Percentiles rank a stretch among this genome's conserved stretches.
These are phyloP conservation scores for Lichtheimia corymbifera DNA, from an alignment of 371 early-diverging fungal species.

Conservation along the genomic window DNA sequence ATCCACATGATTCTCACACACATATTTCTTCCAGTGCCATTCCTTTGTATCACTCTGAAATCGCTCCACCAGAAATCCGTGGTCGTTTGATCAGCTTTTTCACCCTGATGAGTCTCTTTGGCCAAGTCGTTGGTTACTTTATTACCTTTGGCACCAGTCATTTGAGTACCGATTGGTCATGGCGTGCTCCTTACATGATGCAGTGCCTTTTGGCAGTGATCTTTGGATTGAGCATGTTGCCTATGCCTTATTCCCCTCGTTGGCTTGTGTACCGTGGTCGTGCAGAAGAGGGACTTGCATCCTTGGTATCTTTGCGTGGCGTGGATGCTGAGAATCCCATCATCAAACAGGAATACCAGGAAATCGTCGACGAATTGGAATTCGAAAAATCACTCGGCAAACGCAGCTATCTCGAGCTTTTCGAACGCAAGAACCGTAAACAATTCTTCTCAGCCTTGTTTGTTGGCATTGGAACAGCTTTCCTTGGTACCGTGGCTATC, in stretches of 20 bases:
- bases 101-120: constrained; percentile 36
- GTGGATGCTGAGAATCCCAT: constrained; percentile 37
- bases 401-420: constrained; percentile 41
- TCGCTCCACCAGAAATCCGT: constrained; percentile 77
- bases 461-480: constrained; percentile 60
- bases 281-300: constrained; percentile 45
- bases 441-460: constrained; percentile 44
- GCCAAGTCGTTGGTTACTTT: constrained; percentile 48
- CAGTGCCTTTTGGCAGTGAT: constrained; percentile 27
- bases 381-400: constrained; percentile 40
- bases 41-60: constrained; percentile 44
- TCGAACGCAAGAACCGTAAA: constrained; percentile 38
- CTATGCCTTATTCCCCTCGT: constrained; percentile 57
- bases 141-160: constrained; percentile 51
- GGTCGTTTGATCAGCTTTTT: constrained; percentile 49
- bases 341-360: constrained; percentile 33
- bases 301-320: constrained; percentile 46
- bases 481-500: constrained; percentile 66
- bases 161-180: constrained; percentile 35
- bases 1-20: too few relatives aligned
- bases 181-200: constrained; percentile 43
- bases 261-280: constrained; percentile 57
- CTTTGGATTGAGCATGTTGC: constrained; percentile 13
- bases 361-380: constrained; percentile 41
- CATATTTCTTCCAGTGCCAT: constrained; percentile 6